Conservation (phyloP, 2,329 filamentous ascomycete genomes). For the Aspergillus nomiae region DNA sequence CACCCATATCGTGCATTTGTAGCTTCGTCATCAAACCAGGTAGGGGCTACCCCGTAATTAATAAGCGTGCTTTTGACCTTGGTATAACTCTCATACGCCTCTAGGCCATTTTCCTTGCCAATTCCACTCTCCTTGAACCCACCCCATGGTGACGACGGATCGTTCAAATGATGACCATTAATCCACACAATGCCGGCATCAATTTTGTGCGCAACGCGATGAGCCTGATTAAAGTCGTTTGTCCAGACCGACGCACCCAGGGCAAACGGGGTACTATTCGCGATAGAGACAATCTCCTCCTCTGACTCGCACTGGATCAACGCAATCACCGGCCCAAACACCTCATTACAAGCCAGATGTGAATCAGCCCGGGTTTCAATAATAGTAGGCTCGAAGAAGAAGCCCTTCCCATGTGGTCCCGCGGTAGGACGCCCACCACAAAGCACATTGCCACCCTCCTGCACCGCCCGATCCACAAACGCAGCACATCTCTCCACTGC, state of each 20-base stretch:
- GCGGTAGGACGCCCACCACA: constrained; percentile 49
- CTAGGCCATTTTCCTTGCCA: constrained; percentile 72
- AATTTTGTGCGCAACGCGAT: constrained; percentile 49
- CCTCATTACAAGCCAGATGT: constrained; percentile 43
- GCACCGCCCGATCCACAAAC: constrained; percentile 32
- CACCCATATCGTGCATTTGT: constrained; percentile 64
- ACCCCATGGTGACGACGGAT: constrained; percentile 72
- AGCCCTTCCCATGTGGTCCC: constrained; percentile 54
- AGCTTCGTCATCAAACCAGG: constrained; percentile 67
- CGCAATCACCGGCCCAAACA: constrained; percentile 56
- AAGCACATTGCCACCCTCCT: constrained; percentile 44
- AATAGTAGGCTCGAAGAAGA: constrained; percentile 53
- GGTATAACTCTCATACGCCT: constrained; percentile 62
- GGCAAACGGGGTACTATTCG: constrained; percentile 55
- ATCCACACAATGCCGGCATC: constrained; percentile 53
- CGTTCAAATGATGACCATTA: constrained; percentile 68
- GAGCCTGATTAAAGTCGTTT: constrained; percentile 51
- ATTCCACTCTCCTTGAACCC: constrained; percentile 66
- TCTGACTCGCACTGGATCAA: constrained; percentile 51
- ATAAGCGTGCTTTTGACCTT: constrained; percentile 48
- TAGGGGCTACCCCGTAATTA: constrained; percentile 66
- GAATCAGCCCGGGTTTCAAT: constrained; percentile 29
- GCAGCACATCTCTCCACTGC: constrained; percentile 43
- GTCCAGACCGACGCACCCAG: constrained; percentile 56
- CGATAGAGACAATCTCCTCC: constrained; percentile 48